These are phyloP conservation scores for Gossypium anomalum DNA, from an alignment of 345 rosid genomes.

Conservation along the genomic window DNA sequence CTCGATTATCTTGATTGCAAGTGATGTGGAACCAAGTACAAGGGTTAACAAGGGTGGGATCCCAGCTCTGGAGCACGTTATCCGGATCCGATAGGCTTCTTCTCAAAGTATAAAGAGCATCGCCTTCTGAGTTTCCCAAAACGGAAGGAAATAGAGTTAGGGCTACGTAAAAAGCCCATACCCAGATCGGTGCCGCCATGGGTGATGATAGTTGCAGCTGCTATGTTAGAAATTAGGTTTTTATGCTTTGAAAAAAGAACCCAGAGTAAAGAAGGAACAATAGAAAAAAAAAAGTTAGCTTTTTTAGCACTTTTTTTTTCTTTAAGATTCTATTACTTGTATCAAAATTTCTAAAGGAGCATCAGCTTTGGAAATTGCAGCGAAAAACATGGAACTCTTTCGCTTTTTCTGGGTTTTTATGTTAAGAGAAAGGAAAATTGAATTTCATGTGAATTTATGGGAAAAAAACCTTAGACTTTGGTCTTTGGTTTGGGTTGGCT, in stretches of 20 bases:
- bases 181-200: slow-evolving; percentile 46
- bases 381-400: slow-evolving; percentile 20
- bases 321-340: background rate
- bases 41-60: slow-evolving; percentile 92
- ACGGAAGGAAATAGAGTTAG: slow-evolving; percentile 30
- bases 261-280: slow-evolving; percentile 24
- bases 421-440: too few species aligned
- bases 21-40: slow-evolving; percentile 99
- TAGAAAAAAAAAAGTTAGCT: background rate
- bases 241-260: background rate
- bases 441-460: too few species aligned
- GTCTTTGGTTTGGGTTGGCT: too few species aligned
- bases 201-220: slow-evolving; percentile 11
- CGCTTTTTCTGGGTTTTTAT: background rate
- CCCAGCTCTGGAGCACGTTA: slow-evolving; percentile 97
- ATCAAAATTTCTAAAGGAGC: slow-evolving; percentile 6
- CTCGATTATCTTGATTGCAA: slow-evolving; percentile 83
- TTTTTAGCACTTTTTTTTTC: background rate
- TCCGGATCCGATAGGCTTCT: slow-evolving; percentile 73
- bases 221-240: slow-evolving; percentile 16
- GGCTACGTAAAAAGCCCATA: slow-evolving; percentile 31
- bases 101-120: slow-evolving; percentile 72
- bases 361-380: slow-evolving; percentile 52
- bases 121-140: slow-evolving; percentile 76
- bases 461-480: too few species aligned